Evolutionary conservation across 352 stramenopile species (phyloP), one percentile per base, ranked within the genome.

Genomic region (Phytophthora pini): DNA sequence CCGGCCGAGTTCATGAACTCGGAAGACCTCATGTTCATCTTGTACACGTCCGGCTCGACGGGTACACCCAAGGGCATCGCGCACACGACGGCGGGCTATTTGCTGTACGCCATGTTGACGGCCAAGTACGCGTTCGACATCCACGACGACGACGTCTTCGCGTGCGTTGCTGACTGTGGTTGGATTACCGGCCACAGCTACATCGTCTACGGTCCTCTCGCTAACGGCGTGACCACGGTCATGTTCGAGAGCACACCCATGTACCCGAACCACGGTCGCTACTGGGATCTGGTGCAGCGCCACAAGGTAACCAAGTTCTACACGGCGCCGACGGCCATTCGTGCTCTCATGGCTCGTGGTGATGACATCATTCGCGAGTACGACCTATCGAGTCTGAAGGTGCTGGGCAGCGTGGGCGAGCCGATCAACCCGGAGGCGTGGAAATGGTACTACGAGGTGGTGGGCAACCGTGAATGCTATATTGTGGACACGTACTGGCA

Each of bases 171-270:
- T n/a, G n/a, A n/a, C n/a, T n/a, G n/a, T n/a, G n/a, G n/a, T n/a
- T n/a, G 97, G 97, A 98, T 99, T 72, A 98, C 96, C n/a, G 97
- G 97, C 26, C 97, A 99, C 83, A 97, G 85, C 51, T 97, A 97
- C 77, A 98, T 99, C 69, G 84, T 99, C 7, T 99, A 99, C 72
- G 97, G 97, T 12, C 95, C 97, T 2, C 77, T 99, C 7, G 75
- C 93, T 40, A 99, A 99, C 66, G 97, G 98, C 44, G 83, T 84
- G 12, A 99, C 97, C 5, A 99, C 97, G 1, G 84, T 99, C 53
- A 97, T 99, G 89, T 99, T 99, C 72, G 97, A 99, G 80, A 95
- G 77, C 24, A 99, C 97, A 8, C 97, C 97, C 2, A 93, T 98
- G 72, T 99, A 99, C 74, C 97, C 97, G 11, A 74, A 99, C 72